phyloP scores from a whole-genome alignment of 2,329 filamentous ascomycete species.

The Thielaviopsis musarum region DNA sequence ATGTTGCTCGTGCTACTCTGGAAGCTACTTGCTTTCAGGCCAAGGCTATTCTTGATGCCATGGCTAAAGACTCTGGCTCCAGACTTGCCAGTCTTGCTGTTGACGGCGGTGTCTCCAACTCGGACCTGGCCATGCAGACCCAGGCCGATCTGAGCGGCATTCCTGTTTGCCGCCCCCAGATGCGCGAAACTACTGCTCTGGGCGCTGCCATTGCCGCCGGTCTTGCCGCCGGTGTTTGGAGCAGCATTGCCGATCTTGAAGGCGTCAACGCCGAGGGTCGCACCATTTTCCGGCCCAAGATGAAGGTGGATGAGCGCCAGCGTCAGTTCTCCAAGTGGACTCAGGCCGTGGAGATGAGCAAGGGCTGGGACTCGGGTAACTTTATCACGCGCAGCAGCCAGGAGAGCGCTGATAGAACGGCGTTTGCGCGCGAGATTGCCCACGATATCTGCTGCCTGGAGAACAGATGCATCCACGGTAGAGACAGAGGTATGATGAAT shows the following conservation, averaged over 20 bases:
- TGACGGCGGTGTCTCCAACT: conserved; percentile 80
- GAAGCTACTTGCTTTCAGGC: conserved; percentile 90
- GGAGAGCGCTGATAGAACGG: not conserved
- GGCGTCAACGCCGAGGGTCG: conserved; percentile 55
- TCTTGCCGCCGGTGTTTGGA: conserved; percentile 68
- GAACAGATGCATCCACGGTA: not conserved
- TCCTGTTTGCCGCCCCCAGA: conserved; percentile 64
- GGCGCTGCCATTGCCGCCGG: conserved; percentile 81
- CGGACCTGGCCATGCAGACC: conserved; percentile 78
- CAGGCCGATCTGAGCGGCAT: conserved; percentile 77
- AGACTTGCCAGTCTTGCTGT: conserved; percentile 61
- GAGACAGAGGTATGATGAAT: not conserved
- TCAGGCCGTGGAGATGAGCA: conserved; percentile 41
- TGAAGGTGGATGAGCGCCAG: conserved; percentile 26
- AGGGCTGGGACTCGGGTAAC: conserved; percentile 26
- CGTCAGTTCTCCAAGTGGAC: conserved; percentile 35
- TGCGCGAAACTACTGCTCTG: conserved; percentile 81
- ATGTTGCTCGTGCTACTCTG: conserved; percentile 76
- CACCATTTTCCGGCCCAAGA: conserved; percentile 52
- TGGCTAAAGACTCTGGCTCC: conserved; percentile 72
- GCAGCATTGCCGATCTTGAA: conserved; percentile 54
- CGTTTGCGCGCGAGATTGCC: not conserved
- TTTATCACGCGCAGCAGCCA: not conserved
- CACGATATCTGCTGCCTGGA: conserved; percentile 4
- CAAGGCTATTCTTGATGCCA: conserved; percentile 78